These are phyloP conservation scores for Hypoxylon sp. DNA, from an alignment of 2,329 filamentous ascomycete genomes.

Conservation along the genomic window DNA sequence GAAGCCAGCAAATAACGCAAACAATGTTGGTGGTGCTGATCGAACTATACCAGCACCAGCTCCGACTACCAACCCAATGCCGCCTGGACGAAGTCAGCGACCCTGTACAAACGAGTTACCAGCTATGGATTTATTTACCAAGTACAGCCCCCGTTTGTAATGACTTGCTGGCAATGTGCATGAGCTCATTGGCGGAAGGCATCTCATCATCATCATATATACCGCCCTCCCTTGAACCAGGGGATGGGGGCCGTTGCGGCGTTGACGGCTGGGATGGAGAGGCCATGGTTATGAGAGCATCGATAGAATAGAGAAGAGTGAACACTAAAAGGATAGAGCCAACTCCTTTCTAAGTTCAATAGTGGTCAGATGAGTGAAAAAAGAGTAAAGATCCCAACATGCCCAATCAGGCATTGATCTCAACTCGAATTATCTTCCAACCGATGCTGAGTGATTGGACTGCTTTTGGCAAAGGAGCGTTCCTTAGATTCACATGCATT, in stretches of 20 bases:
- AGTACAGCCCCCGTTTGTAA: conserved; percentile 48
- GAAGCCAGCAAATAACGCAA: conserved; percentile 77
- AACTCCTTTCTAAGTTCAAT: background rate
- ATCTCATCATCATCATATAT: conserved; percentile 40
- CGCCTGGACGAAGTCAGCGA: conserved; percentile 57
- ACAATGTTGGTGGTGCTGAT: conserved; percentile 75
- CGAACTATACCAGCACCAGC: conserved; percentile 79
- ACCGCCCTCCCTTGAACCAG: conserved; percentile 9
- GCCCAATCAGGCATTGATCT: background rate
- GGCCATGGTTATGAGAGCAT: conserved; percentile 33
- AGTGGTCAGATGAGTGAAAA: background rate
- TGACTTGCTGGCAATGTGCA: conserved; percentile 48
- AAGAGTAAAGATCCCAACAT: background rate
- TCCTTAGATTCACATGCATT: conserved; percentile 19
- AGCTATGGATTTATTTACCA: conserved; percentile 42
- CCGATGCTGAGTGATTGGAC: background rate
- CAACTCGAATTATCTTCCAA: conserved; percentile 6
- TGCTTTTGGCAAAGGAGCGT: background rate
- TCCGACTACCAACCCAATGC: conserved; percentile 72
- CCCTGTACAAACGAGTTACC: conserved; percentile 19
- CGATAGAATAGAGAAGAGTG: background rate
- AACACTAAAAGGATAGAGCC: background rate
- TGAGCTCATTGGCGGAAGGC: conserved; percentile 45
- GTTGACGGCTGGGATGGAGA: conserved; percentile 31
- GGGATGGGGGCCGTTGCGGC: conserved; percentile 27